Evolutionary conservation across 176 grass and related monocot genomes (phyloP), one percentile per base, ranked within the genome.

Genomic region (Avena sativa): DNA sequence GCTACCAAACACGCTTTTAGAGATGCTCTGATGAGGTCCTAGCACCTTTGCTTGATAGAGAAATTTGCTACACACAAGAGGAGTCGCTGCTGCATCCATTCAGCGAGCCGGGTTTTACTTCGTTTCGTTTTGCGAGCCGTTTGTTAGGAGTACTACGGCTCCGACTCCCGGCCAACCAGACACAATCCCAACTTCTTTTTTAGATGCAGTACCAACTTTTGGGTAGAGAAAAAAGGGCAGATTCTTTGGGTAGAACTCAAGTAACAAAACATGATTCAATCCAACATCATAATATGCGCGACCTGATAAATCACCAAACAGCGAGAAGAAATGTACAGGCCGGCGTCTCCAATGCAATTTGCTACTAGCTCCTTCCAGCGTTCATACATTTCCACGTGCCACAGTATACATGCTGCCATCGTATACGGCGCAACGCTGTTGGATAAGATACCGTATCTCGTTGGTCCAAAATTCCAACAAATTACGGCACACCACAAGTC

Each of bases 211-310:
- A 57, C 38, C 38, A 16, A 19, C 21, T 20, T 73, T 84, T 84
- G 3, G 14, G 47, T 23, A 12, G 32, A 9, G 8, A 60, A 76
- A 64, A 21, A 49, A 19, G 5, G 19, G 49, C 8, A 30, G 81
- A 85, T 85, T 78, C 59, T 23, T 85, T 8, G 57, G 59, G 83
- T 85, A 67, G 4, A 85, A 43, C 74, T 85, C 74, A 85, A 86
- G 74, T 30, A 86, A 86, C 20, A 28, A 3, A 55, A 5, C 1
- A 76, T 36, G 71, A 75, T 76, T 48, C 47, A 67, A 11, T 38
- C 26, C 48, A 69, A 56, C 74, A 78, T 44, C 60, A 68, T 78
- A 53, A 66, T 43, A 43, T 43, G 10, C 60, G 8, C 7, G 12
- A 55, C 73, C 83, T 16, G 83, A 78, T 53, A 53, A 85, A 85